phyloP scores from a whole-genome alignment of 1,139 yeast genomes.

The Geotrichum phurueaensis region DNA sequence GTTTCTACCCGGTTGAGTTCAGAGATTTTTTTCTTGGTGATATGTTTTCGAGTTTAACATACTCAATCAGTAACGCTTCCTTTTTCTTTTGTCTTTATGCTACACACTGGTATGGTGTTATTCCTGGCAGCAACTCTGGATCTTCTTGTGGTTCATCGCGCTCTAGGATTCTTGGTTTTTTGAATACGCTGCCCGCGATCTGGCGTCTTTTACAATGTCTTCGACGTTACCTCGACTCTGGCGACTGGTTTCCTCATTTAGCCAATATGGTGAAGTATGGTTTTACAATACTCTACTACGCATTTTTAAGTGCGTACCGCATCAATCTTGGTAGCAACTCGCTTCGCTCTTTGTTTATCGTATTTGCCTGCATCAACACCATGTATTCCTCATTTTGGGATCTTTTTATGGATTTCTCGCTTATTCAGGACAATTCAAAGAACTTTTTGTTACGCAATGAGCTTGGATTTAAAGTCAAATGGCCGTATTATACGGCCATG shows the following conservation, averaged over 20 bases:
- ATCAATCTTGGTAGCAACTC: constrained; percentile 43
- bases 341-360: constrained; percentile 56
- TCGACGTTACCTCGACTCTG: constrained; percentile 87
- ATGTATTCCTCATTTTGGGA: constrained; percentile 76
- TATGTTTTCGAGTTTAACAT: constrained; percentile 78
- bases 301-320: constrained; percentile 74
- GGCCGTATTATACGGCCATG: constrained; percentile 69
- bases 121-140: constrained; percentile 41
- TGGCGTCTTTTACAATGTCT: constrained; percentile 90
- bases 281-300: constrained; percentile 60
- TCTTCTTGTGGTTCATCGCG: constrained; percentile 69
- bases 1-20: constrained; percentile 90
- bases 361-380: constrained; percentile 71
- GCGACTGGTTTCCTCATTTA: constrained; percentile 94
- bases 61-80: constrained; percentile 78
- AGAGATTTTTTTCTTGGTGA: constrained; percentile 92
- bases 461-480: constrained; percentile 54
- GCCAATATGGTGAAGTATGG: constrained; percentile 82
- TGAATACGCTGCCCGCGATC: constrained; percentile 76
- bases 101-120: constrained; percentile 48
- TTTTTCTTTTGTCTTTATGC: constrained; percentile 80
- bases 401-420: constrained; percentile 90
- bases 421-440: constrained; percentile 68
- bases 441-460: constrained; percentile 63
- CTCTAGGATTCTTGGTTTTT: constrained; percentile 73